Evolutionary conservation across 164 flowering plant species (phyloP).

Genomic region (Annona squamosa): DNA sequence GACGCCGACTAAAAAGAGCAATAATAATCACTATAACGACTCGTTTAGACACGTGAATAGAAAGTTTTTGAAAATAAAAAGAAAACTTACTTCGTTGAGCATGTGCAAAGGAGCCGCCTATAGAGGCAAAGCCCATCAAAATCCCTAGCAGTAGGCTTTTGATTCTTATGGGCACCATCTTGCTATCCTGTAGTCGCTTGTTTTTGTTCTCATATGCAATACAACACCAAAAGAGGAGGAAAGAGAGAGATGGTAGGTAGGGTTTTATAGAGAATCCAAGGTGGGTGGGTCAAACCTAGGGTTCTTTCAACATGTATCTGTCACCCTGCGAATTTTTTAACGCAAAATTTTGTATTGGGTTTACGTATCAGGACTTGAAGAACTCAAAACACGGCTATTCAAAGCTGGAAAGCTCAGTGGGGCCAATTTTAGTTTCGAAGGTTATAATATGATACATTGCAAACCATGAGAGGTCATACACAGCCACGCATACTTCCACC

Average conservation of each 20-base stretch:
- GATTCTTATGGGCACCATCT: constrained; percentile 29
- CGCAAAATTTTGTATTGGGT: constrained; percentile 5
- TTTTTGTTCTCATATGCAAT: neutral
- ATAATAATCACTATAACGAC: neutral
- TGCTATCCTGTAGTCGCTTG: constrained; percentile 3
- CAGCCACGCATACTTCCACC: neutral
- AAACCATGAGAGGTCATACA: neutral
- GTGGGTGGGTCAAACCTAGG: constrained; percentile 44
- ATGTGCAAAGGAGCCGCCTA: constrained; percentile 20
- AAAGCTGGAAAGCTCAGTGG: constrained; percentile 24
- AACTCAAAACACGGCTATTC: constrained; percentile 13
- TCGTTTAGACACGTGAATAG: neutral
- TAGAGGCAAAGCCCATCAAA: constrained; percentile 26
- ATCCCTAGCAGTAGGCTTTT: constrained; percentile 26
- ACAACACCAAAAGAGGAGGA: constrained; percentile 18
- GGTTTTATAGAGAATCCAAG: constrained; percentile 31
- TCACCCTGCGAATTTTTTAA: constrained; percentile 1
- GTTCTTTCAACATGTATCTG: constrained; percentile 23
- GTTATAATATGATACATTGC: neutral
- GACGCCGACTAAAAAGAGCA: constrained; percentile 6
- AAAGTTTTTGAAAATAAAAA: neutral
- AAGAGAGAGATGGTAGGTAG: constrained; percentile 7
- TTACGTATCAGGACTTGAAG: constrained; percentile 14
- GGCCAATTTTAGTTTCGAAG: constrained; percentile 2
- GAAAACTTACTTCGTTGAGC: constrained; percentile 26